These are phyloP conservation scores for Ziziphus jujuba DNA, from an alignment of 306 rosid genomes.

Conservation along the genomic window DNA sequence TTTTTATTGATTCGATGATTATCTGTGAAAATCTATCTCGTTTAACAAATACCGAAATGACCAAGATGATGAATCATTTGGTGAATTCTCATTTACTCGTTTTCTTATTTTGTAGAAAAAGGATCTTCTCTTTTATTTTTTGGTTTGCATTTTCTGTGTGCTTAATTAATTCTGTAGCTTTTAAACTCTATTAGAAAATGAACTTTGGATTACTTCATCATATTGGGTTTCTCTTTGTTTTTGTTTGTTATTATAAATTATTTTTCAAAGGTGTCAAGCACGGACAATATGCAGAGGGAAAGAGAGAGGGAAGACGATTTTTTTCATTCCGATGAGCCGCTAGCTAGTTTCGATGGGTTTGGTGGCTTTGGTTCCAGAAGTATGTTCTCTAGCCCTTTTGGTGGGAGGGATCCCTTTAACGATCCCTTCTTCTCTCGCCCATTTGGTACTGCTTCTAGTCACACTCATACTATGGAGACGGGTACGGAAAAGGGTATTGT, in stretches of 20 bases:
- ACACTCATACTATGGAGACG: slow-evolving; percentile 21
- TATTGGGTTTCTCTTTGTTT: background rate
- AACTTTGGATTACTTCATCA: background rate
- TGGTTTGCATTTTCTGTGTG: no score
- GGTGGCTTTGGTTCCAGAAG: slow-evolving; percentile 55
- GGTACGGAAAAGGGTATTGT: slow-evolving; percentile 43
- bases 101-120: no score
- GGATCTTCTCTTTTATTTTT: no score
- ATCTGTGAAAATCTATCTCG: background rate
- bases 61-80: no score
- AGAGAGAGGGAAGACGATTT: slow-evolving; percentile 36
- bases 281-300: slow-evolving; percentile 49
- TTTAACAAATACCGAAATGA: background rate
- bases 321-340: slow-evolving; percentile 29
- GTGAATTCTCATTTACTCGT: no score
- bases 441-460: slow-evolving; percentile 28
- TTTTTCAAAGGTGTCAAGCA: slow-evolving; percentile 13
- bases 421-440: slow-evolving; percentile 78
- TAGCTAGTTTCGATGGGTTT: slow-evolving; percentile 30
- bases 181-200: no score
- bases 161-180: no score
- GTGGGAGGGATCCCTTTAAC: slow-evolving; percentile 76
- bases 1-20: background rate
- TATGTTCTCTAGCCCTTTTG: slow-evolving; percentile 50
- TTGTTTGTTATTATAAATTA: background rate